A percentile compares a stretch with the other conserved stretches of the same genome.
Evolutionary conservation across 345 rosid genomes (phyloP).

Genomic region (Acer yangbiense): DNA sequence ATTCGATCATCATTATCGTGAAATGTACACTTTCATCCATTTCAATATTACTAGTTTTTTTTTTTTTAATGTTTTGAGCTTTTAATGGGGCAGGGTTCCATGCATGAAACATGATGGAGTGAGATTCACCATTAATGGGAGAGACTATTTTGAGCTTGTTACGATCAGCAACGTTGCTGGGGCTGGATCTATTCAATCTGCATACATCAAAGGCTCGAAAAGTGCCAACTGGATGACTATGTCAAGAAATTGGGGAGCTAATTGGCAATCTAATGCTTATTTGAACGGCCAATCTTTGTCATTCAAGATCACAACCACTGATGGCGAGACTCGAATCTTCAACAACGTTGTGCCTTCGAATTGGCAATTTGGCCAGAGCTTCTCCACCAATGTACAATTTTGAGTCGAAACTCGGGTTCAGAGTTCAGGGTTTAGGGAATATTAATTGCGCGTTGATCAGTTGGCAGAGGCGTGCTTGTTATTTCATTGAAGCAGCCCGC

Average conservation of each 20-base stretch:
- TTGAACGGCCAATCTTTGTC: slow-evolving; percentile 83
- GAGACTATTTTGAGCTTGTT: slow-evolving; percentile 86
- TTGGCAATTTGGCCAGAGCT: slow-evolving; percentile 76
- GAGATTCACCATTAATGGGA: slow-evolving; percentile 79
- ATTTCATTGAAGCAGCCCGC: slow-evolving; percentile 50
- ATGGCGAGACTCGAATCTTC: slow-evolving; percentile 56
- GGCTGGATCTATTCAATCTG: slow-evolving; percentile 70
- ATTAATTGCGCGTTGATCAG: neutral
- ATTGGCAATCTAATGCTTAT: slow-evolving; percentile 91
- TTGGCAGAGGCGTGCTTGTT: slow-evolving; percentile 46
- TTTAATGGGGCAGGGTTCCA: slow-evolving; percentile 60
- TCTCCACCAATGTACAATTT: slow-evolving; percentile 51
- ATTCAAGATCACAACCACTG: slow-evolving; percentile 70
- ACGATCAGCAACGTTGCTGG: slow-evolving; percentile 71
- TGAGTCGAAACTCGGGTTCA: slow-evolving; percentile 5
- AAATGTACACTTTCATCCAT: no score
- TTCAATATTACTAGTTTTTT: no score
- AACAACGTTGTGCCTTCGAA: slow-evolving; percentile 53
- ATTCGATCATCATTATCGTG: no score
- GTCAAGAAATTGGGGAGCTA: slow-evolving; percentile 96
- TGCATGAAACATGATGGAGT: slow-evolving; percentile 86
- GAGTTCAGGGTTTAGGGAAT: slow-evolving; percentile 15
- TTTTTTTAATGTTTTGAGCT: neutral
- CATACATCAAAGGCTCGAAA: slow-evolving; percentile 73
- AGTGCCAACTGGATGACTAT: slow-evolving; percentile 68